Evolutionary conservation across 176 grass and related monocot species (phyloP).

Genomic region (Tuctoria greenei): DNA sequence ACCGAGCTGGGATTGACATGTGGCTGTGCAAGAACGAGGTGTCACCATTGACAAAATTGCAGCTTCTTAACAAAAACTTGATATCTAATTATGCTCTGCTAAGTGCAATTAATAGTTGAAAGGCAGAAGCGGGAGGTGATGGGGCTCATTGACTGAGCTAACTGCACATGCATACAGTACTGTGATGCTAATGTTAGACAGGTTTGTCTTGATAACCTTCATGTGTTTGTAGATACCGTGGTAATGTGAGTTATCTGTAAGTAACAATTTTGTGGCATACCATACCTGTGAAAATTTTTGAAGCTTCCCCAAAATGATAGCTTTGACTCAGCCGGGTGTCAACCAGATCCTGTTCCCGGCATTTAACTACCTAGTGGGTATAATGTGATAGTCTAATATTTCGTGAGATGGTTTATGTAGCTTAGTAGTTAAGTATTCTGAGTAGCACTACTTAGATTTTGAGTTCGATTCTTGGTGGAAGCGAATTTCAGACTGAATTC

Average conservation of each 20-base stretch:
- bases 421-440: too few relatives aligned
- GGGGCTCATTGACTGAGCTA: conserved; percentile 9
- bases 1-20: conserved; percentile 53
- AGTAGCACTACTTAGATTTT: too few relatives aligned
- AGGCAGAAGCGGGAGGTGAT: too few relatives aligned
- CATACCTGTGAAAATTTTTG: not conserved
- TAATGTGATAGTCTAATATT: not conserved
- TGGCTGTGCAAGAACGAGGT: conserved; percentile 45
- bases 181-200: conserved; percentile 22
- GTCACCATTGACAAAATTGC: conserved; percentile 40
- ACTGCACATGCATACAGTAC: conserved; percentile 20
- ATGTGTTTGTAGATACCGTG: not conserved
- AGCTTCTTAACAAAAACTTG: conserved; percentile 38
- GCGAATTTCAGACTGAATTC: too few relatives aligned
- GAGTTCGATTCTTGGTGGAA: too few relatives aligned
- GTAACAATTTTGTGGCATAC: conserved; percentile 33
- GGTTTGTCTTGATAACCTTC: conserved; percentile 20
- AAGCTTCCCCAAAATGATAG: not conserved
- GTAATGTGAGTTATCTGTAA: conserved; percentile 10
- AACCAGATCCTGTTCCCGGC: not conserved
- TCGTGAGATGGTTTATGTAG: not conserved
- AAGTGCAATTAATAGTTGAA: conserved; percentile 41
- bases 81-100: conserved; percentile 40
- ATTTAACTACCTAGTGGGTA: not conserved
- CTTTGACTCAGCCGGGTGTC: not conserved